Base-by-base conservation (phyloP, 164 flowering plant genomes). In the Paratinospora sagittata region DNA sequence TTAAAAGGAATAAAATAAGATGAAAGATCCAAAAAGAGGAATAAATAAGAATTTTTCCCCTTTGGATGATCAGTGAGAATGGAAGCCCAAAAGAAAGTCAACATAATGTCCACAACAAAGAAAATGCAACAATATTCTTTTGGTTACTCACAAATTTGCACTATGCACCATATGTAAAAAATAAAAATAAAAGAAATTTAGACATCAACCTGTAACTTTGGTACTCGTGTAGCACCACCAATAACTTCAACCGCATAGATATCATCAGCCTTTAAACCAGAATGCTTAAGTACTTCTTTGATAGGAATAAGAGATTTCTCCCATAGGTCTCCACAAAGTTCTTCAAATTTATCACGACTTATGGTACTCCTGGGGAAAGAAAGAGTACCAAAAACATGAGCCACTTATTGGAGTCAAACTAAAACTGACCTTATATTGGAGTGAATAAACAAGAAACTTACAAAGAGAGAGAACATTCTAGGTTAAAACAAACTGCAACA, bases 221-320 rank as follows among this genome's bases (percentile, higher is more conserved):
- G 99, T 63, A 96, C 97, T 21, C 98, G 87, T 23, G 99, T 93
- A 66, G 93, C 97, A 67, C 99, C 98, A 70, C 99, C 99, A 71
- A 96, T 93, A 74, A 96, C 72, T 81, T 96, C 99, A 65, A 96
- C 90, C 39, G 97, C 97, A 84, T 88, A 85, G 63, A 96, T 76
- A 27, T 93, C 97, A 63, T 84, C 89, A 63, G 80, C 64, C 73
- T 84, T 86, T 71, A 93, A 63, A 58, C 87, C 96, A 52, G 97
- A 90, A 78, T 85, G 77, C 69, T 82, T 76, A 43, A 96, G 82
- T 71, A 93, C 83, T 78, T 91, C 96, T 79, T 89, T 88, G 33
- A 90, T 12, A 69, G 99, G 97, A 63, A 75, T n/a, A 66, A 96
- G 89, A 66, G 98, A 80, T 81, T 81, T 83, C 66, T 91, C 99